Percentiles rank a stretch among this genome's conserved stretches.
Evolutionary conservation across 768 basidiomycete species (phyloP).

Genomic region (Polyporus arcularius): DNA sequence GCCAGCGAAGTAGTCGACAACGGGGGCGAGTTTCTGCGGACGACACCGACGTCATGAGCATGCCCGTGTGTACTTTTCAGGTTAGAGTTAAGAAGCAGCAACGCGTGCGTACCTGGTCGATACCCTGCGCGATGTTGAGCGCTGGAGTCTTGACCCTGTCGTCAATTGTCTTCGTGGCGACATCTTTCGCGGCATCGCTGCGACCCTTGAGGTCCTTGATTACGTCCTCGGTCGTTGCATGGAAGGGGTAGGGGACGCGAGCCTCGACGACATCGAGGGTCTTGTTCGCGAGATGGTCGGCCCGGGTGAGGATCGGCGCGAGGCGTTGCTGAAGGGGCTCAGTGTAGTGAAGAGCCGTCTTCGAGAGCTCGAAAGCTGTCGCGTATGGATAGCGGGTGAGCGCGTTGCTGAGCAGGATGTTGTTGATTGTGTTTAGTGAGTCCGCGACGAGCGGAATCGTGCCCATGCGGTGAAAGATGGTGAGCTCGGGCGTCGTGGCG

Average conservation of each 20-base stretch:
- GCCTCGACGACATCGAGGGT: conserved; percentile 73
- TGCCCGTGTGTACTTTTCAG: conserved; percentile 3
- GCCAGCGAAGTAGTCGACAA: conserved; percentile 70
- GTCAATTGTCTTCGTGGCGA: conserved; percentile 66
- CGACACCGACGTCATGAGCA: conserved; percentile 20
- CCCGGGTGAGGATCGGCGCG: conserved; percentile 64
- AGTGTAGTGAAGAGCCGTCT: conserved; percentile 42
- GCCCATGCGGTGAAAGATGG: conserved; percentile 61
- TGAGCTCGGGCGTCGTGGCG: conserved; percentile 52
- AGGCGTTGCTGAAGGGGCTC: conserved; percentile 67
- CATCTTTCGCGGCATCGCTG: conserved; percentile 54
- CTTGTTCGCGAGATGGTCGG: conserved; percentile 70
- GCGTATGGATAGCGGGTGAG: conserved; percentile 67
- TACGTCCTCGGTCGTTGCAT: conserved; percentile 72
- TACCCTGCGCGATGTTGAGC: conserved; percentile 58
- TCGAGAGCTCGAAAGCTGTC: conserved; percentile 62
- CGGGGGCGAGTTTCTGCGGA: conserved; percentile 64
- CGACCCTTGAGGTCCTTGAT: conserved; percentile 57
- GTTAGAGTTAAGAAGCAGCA: background rate
- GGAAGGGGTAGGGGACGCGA: conserved; percentile 77
- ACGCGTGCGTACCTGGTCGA: conserved; percentile 63
- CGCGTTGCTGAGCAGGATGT: conserved; percentile 56
- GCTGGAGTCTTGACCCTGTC: conserved; percentile 67
- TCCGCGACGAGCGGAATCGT: conserved; percentile 74
- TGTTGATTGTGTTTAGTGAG: conserved; percentile 59